Evolutionary conservation across 768 basidiomycete species (phyloP).

Genomic region (Lyophyllum atratum): DNA sequence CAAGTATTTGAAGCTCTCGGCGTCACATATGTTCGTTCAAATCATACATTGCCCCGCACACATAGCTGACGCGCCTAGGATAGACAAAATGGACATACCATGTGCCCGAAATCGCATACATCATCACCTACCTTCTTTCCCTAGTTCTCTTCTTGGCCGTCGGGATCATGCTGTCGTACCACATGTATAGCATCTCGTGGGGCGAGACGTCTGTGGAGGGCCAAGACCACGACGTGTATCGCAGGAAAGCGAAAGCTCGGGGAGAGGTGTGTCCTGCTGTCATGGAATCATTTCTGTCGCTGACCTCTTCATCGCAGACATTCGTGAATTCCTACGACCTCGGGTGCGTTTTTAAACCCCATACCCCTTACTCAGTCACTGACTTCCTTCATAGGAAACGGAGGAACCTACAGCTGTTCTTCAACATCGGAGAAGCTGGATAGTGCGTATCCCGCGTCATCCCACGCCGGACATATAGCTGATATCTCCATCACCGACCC

Average conservation of each 20-base stretch:
- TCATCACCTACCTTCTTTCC: constrained; percentile 76
- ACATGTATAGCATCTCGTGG: constrained; percentile 65
- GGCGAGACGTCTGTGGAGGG: constrained; percentile 92
- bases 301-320: constrained; percentile 37
- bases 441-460: constrained; percentile 59
- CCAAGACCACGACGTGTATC: constrained; percentile 84
- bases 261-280: constrained; percentile 56
- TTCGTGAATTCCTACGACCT: constrained; percentile 94
- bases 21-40: constrained; percentile 39
- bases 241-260: constrained; percentile 62
- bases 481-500: background rate
- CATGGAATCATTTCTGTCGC: background rate
- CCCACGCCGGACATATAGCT: background rate
- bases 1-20: constrained; percentile 62
- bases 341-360: constrained; percentile 48
- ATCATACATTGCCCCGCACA: constrained; percentile 23
- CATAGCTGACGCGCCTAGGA: background rate
- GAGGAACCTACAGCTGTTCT: constrained; percentile 80
- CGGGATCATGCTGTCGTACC: constrained; percentile 70
- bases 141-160: constrained; percentile 77
- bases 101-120: constrained; percentile 69
- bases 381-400: constrained; percentile 36
- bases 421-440: constrained; percentile 79
- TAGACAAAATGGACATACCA: constrained; percentile 55
- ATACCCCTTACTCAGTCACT: background rate